Evolutionary conservation across 768 basidiomycete genomes (phyloP), one percentile per base, ranked within the genome.

Genomic region (Trametes cinnabarina): DNA sequence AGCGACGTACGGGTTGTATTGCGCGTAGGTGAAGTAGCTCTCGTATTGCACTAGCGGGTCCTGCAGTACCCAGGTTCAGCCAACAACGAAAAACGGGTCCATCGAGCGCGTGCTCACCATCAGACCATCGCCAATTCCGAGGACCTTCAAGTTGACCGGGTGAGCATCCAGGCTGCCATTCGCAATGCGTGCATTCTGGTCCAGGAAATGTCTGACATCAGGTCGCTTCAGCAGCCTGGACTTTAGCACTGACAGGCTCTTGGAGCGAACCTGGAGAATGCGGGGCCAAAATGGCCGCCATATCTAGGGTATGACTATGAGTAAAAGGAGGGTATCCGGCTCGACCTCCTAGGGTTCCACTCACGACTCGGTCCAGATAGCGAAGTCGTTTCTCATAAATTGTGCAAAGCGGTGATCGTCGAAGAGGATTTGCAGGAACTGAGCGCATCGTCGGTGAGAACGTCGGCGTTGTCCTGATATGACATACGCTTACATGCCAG

Each of bases 111-210:
- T 30, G 59, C 76, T 22, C 66, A 85, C 83, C 2, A 82, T 85
- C 23, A 86, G 69, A n/a, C 84, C 84, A 62, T 87, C 76, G n/a
- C 85, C 85, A 22, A 87, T 73, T 11, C 82, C 85, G 14, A 85
- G 76, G 17, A 77, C 74, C 65, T 83, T 78, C 19, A 87, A 76
- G 60, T 85, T 85, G 42, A 86, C 73, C 2, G 69, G 72, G 4
- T 79, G 56, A 1, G 83, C 84, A 1, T 66, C 57, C 1, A 79
- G 60, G 0, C 65, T 74, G 8, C 80, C 79, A 4, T 72, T 69
- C 7, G 74, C 73, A 46, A 87, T 84, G 8, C 77, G 81, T 23
- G 77, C 72, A 54, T 87, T 86, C 66, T 85, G 84, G 8, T 77
- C 66, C 4, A 86, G 72, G 76, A 87, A 83, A 61, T 83, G 72